Evolutionary conservation across 768 basidiomycete genomes (phyloP).

Genomic region (Russula griseocarnosa): DNA sequence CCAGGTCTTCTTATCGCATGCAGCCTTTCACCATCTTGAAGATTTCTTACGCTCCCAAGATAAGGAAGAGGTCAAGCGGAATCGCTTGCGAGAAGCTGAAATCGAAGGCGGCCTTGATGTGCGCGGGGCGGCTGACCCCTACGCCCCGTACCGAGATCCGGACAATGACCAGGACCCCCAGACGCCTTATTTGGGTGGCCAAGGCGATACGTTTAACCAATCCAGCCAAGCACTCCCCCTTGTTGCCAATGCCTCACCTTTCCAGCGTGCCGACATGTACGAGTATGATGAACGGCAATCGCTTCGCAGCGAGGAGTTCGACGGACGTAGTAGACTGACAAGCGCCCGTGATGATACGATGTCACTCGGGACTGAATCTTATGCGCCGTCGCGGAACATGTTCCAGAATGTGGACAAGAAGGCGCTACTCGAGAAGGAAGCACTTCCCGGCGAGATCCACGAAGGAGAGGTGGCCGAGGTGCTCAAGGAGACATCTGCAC

Average conservation of each 20-base stretch:
- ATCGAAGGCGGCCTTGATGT: conserved; percentile 63
- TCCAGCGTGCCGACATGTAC: conserved; percentile 73
- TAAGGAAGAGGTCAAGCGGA: conserved; percentile 81
- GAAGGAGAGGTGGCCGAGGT: conserved; percentile 89
- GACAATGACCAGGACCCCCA: conserved; percentile 41
- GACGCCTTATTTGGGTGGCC: conserved; percentile 37
- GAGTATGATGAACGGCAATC: conserved; percentile 76
- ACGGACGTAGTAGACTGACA: conserved; percentile 72
- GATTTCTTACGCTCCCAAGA: conserved; percentile 81
- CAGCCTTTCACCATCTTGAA: conserved; percentile 83
- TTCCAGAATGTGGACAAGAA: conserved; percentile 81
- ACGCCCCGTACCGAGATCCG: conserved; percentile 68
- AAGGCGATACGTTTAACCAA: conserved; percentile 47
- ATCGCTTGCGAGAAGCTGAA: conserved; percentile 71
- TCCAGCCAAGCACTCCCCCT: conserved; percentile 80
- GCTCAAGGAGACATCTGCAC: conserved; percentile 72
- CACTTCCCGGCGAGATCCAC: conserved; percentile 76
- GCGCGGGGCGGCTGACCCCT: conserved; percentile 58
- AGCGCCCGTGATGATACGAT: conserved; percentile 71
- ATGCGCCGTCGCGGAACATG: conserved; percentile 94
- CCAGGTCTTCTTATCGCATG: conserved; percentile 85
- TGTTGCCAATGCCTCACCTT: conserved; percentile 76
- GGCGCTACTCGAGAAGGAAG: conserved; percentile 72
- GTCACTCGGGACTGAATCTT: conserved; percentile 87
- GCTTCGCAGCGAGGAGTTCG: conserved; percentile 71